phyloP scores from a whole-genome alignment of 2,329 filamentous ascomycete genomes.

The Fusarium sp. region DNA sequence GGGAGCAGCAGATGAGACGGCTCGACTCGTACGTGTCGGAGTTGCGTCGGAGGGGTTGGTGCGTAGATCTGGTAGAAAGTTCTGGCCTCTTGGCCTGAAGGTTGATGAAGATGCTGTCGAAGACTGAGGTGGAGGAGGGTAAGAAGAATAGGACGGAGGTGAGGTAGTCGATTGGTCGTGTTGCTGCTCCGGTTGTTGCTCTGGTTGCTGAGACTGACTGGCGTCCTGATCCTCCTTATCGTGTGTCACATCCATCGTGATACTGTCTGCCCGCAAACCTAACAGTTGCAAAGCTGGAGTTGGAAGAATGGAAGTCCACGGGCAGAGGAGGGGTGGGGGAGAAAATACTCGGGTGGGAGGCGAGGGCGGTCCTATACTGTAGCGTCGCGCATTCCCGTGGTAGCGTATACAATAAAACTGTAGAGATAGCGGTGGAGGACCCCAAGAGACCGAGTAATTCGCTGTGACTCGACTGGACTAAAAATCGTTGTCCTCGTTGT shows the following conservation, averaged over 20 bases:
- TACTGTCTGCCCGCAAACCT: conserved; percentile 35
- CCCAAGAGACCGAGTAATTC: background rate
- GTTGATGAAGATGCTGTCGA: conserved; percentile 36
- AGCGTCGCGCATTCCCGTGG: conserved; percentile 45
- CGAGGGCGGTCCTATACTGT: conserved; percentile 30
- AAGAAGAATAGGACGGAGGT: background rate
- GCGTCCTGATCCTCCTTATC: conserved; percentile 29
- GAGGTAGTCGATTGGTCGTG: conserved; percentile 1
- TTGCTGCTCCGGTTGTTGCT: conserved; percentile 8
- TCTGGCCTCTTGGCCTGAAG: conserved; percentile 8
- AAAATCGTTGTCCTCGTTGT: too few species aligned
- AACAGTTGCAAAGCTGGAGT: conserved; percentile 30
- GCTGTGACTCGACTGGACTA: background rate
- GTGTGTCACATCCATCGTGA: conserved; percentile 45
- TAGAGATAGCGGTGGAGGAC: background rate
- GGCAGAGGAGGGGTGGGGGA: conserved; percentile 18
- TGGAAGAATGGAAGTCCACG: conserved; percentile 17
- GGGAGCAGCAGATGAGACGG: conserved; percentile 31
- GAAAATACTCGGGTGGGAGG: conserved; percentile 24
- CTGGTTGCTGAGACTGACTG: conserved; percentile 20
- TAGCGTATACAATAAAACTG: conserved; percentile 5
- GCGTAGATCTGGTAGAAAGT: conserved; percentile 14
- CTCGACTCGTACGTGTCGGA: conserved; percentile 29
- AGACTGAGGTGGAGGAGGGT: conserved; percentile 24
- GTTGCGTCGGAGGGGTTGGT: conserved; percentile 15